Evolutionary conservation across 208 protist species (phyloP), one percentile per base, ranked within the genome.

Genomic region (Crithidia expoeki): DNA sequence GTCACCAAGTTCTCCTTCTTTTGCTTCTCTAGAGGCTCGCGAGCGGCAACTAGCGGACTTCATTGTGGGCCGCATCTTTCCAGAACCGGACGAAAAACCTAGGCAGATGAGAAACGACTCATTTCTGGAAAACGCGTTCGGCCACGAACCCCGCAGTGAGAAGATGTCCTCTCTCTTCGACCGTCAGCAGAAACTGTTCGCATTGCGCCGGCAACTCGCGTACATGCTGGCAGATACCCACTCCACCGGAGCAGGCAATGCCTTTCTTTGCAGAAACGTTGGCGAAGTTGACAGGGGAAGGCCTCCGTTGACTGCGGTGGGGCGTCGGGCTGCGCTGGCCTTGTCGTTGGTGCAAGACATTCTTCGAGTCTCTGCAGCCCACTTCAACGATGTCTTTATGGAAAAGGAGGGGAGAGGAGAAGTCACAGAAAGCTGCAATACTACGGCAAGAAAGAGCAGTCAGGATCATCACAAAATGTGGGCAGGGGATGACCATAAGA

Each of bases 301-400:
- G 16, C 21, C 33, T 11, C 0, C 10, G 4, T 23, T 33, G 11
- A 14, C 27, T 0, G 32, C 58, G 30, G 6, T 53, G 32, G 46
- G 62, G 33, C 50, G 64, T 30, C 25, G 64, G 5, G n/a, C 27
- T 9, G 72, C 64, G 4, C 34, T 77, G 6, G 55, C 64, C 3
- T 36, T 77, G 49, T 77, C 72, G 10, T 63, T 77, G 33, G 60
- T 58, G 17, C 64, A 68, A 23, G 68, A 67, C 57, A 49, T 72
- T 25, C 27, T 71, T 6, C 5, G 33, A 28, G 38, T 38, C n/a
- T 59, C 34, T 30, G 36, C 7, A 5, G 40, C 9, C 50, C 9
- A 30, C 0, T 5, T 27, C 36, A 17, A 6, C 0, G 19, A n/a
- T 51, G n/a, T 12, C 27, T 25, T 9, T 21, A 34, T 3, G 19